Evolutionary conservation across 2,329 filamentous ascomycete genomes (phyloP), one percentile per base, ranked within the genome.

Genomic region (Colletotrichum brevisporum): DNA sequence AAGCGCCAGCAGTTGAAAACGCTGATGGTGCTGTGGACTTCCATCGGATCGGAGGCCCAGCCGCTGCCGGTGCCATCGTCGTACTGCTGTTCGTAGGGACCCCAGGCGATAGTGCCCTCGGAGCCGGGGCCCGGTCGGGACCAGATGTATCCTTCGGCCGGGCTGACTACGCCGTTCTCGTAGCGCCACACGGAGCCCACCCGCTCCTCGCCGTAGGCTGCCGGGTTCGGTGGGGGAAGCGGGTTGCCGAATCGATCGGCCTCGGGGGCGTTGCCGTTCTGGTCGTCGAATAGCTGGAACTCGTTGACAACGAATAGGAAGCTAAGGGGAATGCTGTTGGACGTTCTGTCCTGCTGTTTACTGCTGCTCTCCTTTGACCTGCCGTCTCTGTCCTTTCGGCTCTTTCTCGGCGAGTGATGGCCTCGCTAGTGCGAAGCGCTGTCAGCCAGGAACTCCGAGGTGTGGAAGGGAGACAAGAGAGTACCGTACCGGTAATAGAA

Each of bases 221-320:
- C 15, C 1, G 73, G 65, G 0, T 24, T 5, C 1, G 51, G 57
- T 0, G 80, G 82, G 0, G 82, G 82, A 4, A 79, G 57, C 0
- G 26, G 59, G 45, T 82, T 80, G n/a, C 73, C 63, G 74, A 73
- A 80, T 4, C 27, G 51, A 18, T 72, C 60, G n/a, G 60, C 51
- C 16, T 72, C 12, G 6, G 58, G 69, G 0, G 45, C 24, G 4
- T 73, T 58, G 3, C 21, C 9, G 50, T 43, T 31, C 2, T 39
- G 39, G 0, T 53, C 61, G 6, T 72, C 72, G 10, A 10, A 56
- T 24, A 80, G 64, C 1, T 63, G 6, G 4, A 82, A 72, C 48
- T 82, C 77, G 66, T 82, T 82, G 52, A 82, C 75, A 3, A 80
- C 74, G 27, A 84, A 84, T 1, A 83, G 70, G 63, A 84, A 84